Evolutionary conservation across 306 rosid genomes (phyloP).

Genomic region (Abrus precatorius): DNA sequence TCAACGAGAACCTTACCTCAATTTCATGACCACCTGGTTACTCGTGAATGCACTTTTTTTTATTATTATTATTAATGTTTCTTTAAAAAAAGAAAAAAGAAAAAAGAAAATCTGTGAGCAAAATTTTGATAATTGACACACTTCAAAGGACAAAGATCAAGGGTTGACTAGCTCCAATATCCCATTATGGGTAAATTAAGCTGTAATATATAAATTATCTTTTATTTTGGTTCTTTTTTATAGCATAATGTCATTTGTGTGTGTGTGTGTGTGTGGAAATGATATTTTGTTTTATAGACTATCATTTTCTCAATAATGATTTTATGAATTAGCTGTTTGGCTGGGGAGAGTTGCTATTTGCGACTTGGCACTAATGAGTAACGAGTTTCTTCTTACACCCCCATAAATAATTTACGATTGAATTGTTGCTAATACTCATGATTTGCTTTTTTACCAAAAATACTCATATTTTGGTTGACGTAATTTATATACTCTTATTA

Average conservation of each 20-base stretch:
- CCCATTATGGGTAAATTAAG: neutral
- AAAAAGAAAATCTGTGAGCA: neutral
- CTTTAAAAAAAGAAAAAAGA: neutral
- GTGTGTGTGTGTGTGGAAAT: neutral
- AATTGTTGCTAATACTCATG: too few species aligned
- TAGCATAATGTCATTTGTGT: neutral
- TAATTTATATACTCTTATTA: too few species aligned
- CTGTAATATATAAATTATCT: neutral
- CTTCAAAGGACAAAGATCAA: neutral
- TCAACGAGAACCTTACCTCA: conserved; percentile 26
- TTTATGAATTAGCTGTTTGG: neutral
- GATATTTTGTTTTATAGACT: too few species aligned
- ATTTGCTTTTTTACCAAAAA: too few species aligned
- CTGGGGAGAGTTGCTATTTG: neutral
- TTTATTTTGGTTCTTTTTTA: neutral
- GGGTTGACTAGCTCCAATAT: neutral
- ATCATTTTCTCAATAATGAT: neutral
- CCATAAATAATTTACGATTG: too few species aligned
- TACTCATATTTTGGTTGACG: too few species aligned
- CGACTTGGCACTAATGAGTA: neutral
- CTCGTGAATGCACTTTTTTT: neutral
- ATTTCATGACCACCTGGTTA: neutral
- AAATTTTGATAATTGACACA: neutral
- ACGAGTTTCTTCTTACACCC: neutral
- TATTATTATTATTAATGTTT: neutral